Evolutionary conservation across 1,284 basidiomycete genomes (phyloP), one percentile per base, ranked within the genome.

Genomic region (Takashimella tepidaria): DNA sequence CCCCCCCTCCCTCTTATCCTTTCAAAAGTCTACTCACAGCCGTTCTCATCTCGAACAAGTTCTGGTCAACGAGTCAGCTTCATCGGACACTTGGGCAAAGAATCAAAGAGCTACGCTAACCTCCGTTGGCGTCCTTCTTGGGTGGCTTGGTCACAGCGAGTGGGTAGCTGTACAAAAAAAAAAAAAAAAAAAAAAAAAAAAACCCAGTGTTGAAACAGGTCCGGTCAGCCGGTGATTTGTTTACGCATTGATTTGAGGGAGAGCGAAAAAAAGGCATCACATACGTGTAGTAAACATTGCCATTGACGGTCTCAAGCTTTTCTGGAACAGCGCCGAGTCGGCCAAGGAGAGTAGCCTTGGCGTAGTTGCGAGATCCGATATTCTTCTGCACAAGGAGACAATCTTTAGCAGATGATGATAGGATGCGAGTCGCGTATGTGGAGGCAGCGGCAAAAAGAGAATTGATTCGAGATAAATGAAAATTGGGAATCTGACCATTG

Each of bases 281-380:
- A 41, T 42, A 68, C 61, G 55, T 61, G 53, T 59, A 64, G 59
- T 68, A 72, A n/a, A 49, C 37, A 47, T 55, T 62, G 45, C 67
- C 67, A 47, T 54, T 49, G 27, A 53, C 53, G 24, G 61, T 62
- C 45, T 58, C 53, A 48, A 58, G 57, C 51, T 64, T 56, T 44
- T 61, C 61, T 41, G 71, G 71, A 24, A 56, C 58, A 45, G 58
- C 58, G 41, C 68, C 71, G 41, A 73, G 64, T 21, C 69, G 60
- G 47, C 71, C 71, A 41, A 73, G 51, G 51, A 73, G 57, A 43
- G 68, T 67, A 42, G 64, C 65, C 54, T 67, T 67, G 53, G 68
- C 55, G 49, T 56, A 62, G 45, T 47, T 41, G 51, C 63, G 58
- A 46, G 51, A 49, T 47, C 43, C 45, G 45, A 45, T 19, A 50